phyloP scores from a whole-genome alignment of 352 stramenopile species.

The Ophiocytium majus region DNA sequence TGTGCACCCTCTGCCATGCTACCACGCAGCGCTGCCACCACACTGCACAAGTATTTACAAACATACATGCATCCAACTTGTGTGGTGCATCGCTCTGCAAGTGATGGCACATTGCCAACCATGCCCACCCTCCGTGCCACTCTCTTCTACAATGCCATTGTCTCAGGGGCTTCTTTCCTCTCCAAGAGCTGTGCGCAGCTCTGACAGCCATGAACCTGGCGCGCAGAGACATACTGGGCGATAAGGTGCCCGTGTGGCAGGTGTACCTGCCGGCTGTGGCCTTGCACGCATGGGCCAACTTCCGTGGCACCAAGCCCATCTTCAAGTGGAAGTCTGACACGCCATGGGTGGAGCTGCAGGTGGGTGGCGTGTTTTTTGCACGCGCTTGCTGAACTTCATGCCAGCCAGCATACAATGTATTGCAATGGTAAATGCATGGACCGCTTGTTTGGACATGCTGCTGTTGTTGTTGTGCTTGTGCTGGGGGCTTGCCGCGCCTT shows the following conservation, averaged over 20 bases:
- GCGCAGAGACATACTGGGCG: conserved; percentile 52
- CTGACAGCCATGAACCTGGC: conserved; percentile 56
- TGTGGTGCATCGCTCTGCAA: no score
- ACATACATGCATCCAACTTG: no score
- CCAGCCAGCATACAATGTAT: neutral
- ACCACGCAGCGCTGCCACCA: no score
- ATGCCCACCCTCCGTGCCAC: no score
- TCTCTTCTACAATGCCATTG: no score
- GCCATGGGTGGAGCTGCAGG: conserved; percentile 55
- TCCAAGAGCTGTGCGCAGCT: conserved; percentile 55
- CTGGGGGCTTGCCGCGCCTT: no score
- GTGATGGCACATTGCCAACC: no score
- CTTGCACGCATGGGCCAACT: conserved; percentile 50
- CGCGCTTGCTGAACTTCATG: neutral
- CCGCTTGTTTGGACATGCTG: no score
- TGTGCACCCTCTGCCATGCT: no score
- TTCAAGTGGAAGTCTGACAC: conserved; percentile 50
- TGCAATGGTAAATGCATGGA: no score
- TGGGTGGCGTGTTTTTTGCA: neutral
- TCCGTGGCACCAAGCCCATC: conserved; percentile 53
- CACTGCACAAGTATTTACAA: no score
- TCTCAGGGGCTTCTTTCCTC: conserved; percentile 53
- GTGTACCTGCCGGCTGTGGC: conserved; percentile 36
- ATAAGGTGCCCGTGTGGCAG: conserved; percentile 32
- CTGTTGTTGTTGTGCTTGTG: no score